Evolutionary conservation across 352 stramenopile species (phyloP).

Genomic region (Phytophthora agathidicida): DNA sequence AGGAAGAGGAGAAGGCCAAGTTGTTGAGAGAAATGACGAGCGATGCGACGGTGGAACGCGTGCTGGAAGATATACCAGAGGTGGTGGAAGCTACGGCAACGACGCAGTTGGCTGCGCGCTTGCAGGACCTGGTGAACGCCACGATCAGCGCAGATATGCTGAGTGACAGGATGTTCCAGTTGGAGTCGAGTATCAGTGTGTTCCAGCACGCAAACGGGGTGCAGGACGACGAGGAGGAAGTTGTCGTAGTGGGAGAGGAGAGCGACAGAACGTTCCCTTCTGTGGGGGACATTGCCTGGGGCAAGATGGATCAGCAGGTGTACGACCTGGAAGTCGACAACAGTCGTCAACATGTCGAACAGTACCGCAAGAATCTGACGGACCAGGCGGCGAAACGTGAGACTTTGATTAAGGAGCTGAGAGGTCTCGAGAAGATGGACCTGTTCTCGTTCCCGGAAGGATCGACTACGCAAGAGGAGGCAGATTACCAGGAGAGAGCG

Average conservation of each 20-base stretch:
- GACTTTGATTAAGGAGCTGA: conserved; percentile 58
- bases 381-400: conserved; percentile 70
- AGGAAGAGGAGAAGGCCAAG: conserved; percentile 34
- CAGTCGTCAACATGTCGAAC: conserved; percentile 75
- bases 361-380: conserved; percentile 78
- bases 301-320: conserved; percentile 76
- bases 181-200: conserved; percentile 76
- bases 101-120: conserved; percentile 36
- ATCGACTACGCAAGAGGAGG: conserved; percentile 36
- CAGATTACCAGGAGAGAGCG: conserved; percentile 47
- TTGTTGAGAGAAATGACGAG: conserved; percentile 48
- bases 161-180: conserved; percentile 90
- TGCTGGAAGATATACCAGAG: conserved; percentile 75
- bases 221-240: conserved; percentile 29
- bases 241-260: conserved; percentile 12
- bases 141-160: conserved; percentile 86
- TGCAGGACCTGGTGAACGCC: conserved; percentile 81
- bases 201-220: conserved; percentile 75
- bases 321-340: conserved; percentile 81
- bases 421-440: conserved; percentile 42
- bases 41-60: conserved; percentile 42
- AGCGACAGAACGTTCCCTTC: conserved; percentile 34
- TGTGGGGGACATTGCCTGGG: conserved; percentile 65
- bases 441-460: conserved; percentile 53
- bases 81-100: conserved; percentile 63